Percentiles rank a stretch among this genome's conserved stretches.
These are phyloP conservation scores for Exserohilum rostratum DNA, from an alignment of 2,329 filamentous ascomycete species.

Conservation along the genomic window DNA sequence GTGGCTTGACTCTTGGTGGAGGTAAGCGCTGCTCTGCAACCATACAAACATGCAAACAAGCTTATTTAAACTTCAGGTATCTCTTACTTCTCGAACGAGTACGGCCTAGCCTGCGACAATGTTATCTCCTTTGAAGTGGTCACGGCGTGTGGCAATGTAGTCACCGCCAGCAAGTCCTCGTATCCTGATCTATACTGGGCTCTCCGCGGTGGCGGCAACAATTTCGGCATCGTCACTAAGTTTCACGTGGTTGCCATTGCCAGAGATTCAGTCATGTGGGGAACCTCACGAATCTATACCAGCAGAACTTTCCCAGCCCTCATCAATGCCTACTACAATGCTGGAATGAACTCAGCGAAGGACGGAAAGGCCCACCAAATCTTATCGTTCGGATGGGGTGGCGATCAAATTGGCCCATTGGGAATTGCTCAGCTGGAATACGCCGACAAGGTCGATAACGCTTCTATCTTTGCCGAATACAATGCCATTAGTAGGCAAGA, in stretches of 20 bases:
- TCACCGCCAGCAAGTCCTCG: slow-evolving; percentile 25
- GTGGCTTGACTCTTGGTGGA: slow-evolving; percentile 32
- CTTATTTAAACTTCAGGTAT: slow-evolving; percentile 18
- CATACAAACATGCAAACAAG: neutral
- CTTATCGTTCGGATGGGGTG: slow-evolving; percentile 29
- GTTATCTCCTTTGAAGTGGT: slow-evolving; percentile 45
- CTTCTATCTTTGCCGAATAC: slow-evolving; percentile 35
- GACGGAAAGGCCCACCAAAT: slow-evolving; percentile 37
- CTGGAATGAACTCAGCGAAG: slow-evolving; percentile 26
- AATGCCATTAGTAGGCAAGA: slow-evolving; percentile 23
- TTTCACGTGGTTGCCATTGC: slow-evolving; percentile 32
- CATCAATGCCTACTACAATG: slow-evolving; percentile 33
- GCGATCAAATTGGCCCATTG: slow-evolving; percentile 22
- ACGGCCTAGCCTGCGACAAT: slow-evolving; percentile 40
- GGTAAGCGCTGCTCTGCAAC: slow-evolving; percentile 12
- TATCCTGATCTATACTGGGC: slow-evolving; percentile 51
- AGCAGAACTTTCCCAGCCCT: slow-evolving; percentile 22
- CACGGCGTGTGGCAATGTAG: slow-evolving; percentile 24
- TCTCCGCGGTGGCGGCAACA: slow-evolving; percentile 45
- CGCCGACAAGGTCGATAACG: slow-evolving; percentile 29
- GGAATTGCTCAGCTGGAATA: slow-evolving; percentile 26
- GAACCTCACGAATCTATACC: slow-evolving; percentile 24
- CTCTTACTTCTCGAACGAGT: slow-evolving; percentile 31
- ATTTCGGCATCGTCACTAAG: slow-evolving; percentile 45
- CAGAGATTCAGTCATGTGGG: slow-evolving; percentile 35